Base-by-base conservation (phyloP, 2,329 filamentous ascomycete genomes). In the Colletotrichum phormii region DNA sequence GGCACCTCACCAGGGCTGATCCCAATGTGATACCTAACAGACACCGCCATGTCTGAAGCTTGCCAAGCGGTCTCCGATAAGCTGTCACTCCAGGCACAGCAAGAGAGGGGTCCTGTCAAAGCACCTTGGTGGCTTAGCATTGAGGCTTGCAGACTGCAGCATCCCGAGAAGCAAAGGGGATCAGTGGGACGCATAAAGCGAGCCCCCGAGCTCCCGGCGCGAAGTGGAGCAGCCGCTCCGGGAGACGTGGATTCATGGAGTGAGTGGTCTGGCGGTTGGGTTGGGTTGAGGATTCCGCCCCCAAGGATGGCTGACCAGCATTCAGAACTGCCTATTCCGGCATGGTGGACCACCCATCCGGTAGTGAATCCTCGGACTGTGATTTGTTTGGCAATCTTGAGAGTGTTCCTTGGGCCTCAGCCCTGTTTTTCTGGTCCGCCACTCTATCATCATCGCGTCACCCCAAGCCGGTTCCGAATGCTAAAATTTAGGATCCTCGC, bases 381-480 rank as follows among this genome's bases (percentile, higher is more conserved):
- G 53, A 37, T 58, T 58, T 54, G 60, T 61, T 42, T 60, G 70
- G 46, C 54, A 70, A 57, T 46, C 58, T 4, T 22, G 8, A 22
- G 15, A 33, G 24, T 13, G 53, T 64, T 46, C 15, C 55, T 49
- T 55, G 29, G 31, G 22, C 55, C 42, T 33, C 58, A 64, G 46
- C 70, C 64, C 15, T 69, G 42, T 7, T 60, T 54, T 37, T 35
- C 26, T 51, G 24, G 22, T 5, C 54, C 70, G 70, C 70, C 70
- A 72, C 70, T 33, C 35, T 46, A 49, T 72, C 70, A 72, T 72
- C 60, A 65, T 57, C 60, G 60, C 70, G 70, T 72, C 70, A 72
- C 53, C 46, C 60, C 22, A 7, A 64, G 3, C 46, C 26, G 58
- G 42, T 54, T 33, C 42, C 6, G 33, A 53, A 13, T 35, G 35